Evolutionary conservation across 1,284 basidiomycete genomes (phyloP), one percentile per base, ranked within the genome.

Genomic region (Malassezia japonica): DNA sequence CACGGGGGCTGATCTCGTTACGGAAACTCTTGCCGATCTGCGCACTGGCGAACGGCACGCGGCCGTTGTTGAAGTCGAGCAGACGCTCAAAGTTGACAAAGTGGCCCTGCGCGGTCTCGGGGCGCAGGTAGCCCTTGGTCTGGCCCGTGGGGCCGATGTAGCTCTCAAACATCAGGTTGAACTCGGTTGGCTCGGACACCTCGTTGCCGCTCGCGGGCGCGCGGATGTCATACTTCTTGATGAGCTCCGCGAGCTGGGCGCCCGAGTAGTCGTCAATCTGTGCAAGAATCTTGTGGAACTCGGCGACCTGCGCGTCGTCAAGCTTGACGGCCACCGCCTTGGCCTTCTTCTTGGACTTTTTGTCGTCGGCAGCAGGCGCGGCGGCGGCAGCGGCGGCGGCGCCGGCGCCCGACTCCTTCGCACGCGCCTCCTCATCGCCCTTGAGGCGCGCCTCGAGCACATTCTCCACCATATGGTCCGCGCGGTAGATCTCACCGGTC

Each of bases 161-260:
- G 67, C 85, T 87, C 50, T 88, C 83, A 75, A 99, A 99, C 94
- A 98, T 98, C 68, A 99, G 81, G 77, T 98, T 98, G 79, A 98
- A 99, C 74, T 86, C 84, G 70, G 89, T 84, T 2, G 94, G 94
- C 72, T 91, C 87, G 40, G 84, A 79, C 29, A 98, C 83, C 65
- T 86, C 84, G 75, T 98, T 96, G 70, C 82, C 85, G 2, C 89
- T 91, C 65, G 87, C 87, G 4, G 94, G 94, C 68, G 92, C 92
- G 41, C 80, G 79, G 71, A 99, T 86, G 55, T 83, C 79, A 77
- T 87, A 78, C 70, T 83, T 86, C 47, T 79, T 79, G 76, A 90
- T 90, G 42, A 98, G 79, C 64, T 86, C 82, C 50, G 91, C 90
- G 43, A 98, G 81, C 68, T 94, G 82, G 24, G 83, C 79, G 39